A percentile compares a stretch with the other conserved stretches of the same genome.
These are phyloP conservation scores for Beta vulgaris DNA, from an alignment of 148 eudicot species.

Conservation along the genomic window DNA sequence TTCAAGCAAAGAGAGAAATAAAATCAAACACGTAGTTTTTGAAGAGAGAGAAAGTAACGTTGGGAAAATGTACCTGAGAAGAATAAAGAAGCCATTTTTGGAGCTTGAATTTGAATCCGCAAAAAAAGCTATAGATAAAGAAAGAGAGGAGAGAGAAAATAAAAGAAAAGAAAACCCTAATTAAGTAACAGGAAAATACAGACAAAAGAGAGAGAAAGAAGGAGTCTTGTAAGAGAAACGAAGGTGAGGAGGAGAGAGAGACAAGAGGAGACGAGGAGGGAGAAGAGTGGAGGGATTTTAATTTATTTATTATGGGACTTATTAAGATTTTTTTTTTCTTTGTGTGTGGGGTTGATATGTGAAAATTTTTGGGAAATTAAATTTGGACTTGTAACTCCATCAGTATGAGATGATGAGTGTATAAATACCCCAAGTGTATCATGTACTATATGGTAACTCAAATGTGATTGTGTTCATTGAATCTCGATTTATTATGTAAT, in stretches of 20 bases:
- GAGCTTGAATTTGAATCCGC: conserved; percentile 12
- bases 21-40: neutral
- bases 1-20: conserved; percentile 32
- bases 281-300: conserved; percentile 10
- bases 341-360: neutral
- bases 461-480: too few species aligned
- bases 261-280: conserved; percentile 10
- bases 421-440: too few species aligned
- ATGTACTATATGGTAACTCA: too few species aligned
- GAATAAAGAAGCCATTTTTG: conserved; percentile 4
- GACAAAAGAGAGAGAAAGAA: conserved; percentile 10
- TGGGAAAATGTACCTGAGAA: conserved; percentile 16
- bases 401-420: too few species aligned
- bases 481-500: too few species aligned
- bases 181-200: conserved; percentile 24
- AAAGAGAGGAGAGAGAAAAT: neutral
- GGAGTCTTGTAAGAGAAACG: neutral
- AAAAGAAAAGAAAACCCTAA: conserved; percentile 18
- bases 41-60: conserved; percentile 18
- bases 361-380: neutral
- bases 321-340: neutral
- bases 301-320: conserved; percentile 10
- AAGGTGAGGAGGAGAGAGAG: conserved; percentile 10
- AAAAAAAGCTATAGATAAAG: conserved; percentile 16
- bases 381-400: too few species aligned